Percentiles rank a stretch among this genome's conserved stretches.
These are phyloP conservation scores for Zopfochytrium polystomum DNA, from an alignment of 371 early-diverging fungal species.

Conservation along the genomic window DNA sequence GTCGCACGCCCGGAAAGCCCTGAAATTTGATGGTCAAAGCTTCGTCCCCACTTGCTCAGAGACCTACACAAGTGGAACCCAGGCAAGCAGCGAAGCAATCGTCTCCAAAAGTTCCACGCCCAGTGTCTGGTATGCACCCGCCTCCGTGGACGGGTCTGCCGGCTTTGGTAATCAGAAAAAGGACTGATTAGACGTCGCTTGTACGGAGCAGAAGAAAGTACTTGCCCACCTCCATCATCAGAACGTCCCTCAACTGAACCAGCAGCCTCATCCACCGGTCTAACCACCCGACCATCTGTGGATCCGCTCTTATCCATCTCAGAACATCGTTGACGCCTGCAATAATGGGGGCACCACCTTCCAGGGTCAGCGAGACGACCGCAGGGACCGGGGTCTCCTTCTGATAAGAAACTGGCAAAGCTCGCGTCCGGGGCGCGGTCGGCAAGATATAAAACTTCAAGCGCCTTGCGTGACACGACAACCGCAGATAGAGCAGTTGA, in stretches of 20 bases:
- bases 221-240: no score
- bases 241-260: conserved; percentile 15
- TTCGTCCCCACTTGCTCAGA: neutral
- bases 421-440: neutral
- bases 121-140: no score
- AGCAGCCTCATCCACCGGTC: conserved; percentile 26
- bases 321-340: conserved; percentile 9
- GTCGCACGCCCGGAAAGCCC: neutral
- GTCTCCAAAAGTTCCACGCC: neutral
- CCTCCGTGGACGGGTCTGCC: no score
- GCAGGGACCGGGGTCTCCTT: no score
- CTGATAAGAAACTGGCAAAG: neutral
- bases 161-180: no score
- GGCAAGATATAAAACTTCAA: conserved; percentile 12
- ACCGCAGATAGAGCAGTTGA: conserved; percentile 44
- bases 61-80: neutral
- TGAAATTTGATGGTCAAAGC: neutral
- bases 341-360: no score
- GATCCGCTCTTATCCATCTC: conserved; percentile 40
- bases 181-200: no score
- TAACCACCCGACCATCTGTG: conserved; percentile 54
- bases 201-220: no score
- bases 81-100: neutral
- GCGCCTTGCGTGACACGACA: conserved; percentile 10
- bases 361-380: no score